A percentile compares a stretch with the other conserved stretches of the same genome.
Evolutionary conservation across 1,284 basidiomycete genomes (phyloP).

Genomic region (Apiotrichum akiyoshidainum): DNA sequence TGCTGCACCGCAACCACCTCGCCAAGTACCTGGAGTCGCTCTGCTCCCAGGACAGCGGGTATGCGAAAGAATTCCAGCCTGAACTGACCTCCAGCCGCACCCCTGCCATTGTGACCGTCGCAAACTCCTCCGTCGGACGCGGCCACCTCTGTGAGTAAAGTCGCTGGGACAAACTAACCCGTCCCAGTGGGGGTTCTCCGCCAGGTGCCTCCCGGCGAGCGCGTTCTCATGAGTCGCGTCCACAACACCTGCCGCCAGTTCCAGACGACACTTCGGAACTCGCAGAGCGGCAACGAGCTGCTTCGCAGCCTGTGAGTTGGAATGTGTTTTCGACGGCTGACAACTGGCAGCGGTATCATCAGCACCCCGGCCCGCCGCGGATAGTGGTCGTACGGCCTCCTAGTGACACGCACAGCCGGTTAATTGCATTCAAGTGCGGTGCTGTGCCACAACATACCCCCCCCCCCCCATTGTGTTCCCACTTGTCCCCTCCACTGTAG

Average conservation of each 20-base stretch:
- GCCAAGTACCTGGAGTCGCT: conserved; percentile 42
- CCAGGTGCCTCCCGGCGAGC: conserved; percentile 34
- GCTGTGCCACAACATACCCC: neutral
- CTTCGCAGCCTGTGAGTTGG: conserved; percentile 21
- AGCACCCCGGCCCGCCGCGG: conserved; percentile 18
- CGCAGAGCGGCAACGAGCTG: conserved; percentile 45
- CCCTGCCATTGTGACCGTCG: conserved; percentile 43
- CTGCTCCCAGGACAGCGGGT: conserved; percentile 34
- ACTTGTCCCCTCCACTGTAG: no score
- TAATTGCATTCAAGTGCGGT: neutral
- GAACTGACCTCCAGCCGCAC: conserved; percentile 28
- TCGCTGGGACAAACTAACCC: neutral
- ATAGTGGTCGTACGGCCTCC: neutral
- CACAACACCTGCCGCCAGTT: conserved; percentile 39
- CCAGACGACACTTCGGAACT: conserved; percentile 44
- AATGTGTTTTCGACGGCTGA: neutral
- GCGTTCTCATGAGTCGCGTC: conserved; percentile 27
- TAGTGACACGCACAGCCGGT: neutral
- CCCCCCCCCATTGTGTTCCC: neutral
- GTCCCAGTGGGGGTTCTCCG: conserved; percentile 1
- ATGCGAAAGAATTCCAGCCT: no score
- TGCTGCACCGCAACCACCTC: conserved; percentile 23
- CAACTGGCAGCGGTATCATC: conserved; percentile 17
- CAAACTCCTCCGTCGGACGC: conserved; percentile 45
- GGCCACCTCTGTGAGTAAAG: conserved; percentile 39